These are phyloP conservation scores for Penicillium sp. DNA, from an alignment of 2,329 filamentous ascomycete species.

Conservation along the genomic window DNA sequence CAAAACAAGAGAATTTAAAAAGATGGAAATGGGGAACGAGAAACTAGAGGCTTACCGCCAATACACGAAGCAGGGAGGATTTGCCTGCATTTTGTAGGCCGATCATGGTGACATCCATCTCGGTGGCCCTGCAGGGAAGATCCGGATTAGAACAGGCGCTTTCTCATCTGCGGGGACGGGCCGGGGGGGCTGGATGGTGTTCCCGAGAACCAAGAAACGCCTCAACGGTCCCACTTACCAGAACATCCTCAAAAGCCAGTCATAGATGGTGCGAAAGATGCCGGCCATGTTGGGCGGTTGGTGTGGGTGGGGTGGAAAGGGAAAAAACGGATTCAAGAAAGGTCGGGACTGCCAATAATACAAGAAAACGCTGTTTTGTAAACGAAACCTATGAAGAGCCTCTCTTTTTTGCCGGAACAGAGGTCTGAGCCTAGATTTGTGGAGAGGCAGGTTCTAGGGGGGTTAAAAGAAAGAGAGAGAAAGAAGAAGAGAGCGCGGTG, in stretches of 20 bases:
- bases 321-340: not conserved
- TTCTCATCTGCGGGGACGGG: constrained; percentile 35
- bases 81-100: constrained; percentile 98
- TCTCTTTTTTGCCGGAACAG: not conserved
- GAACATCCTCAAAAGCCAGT: constrained; percentile 96
- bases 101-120: constrained; percentile 99
- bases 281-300: constrained; percentile 70
- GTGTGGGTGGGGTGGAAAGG: not conserved
- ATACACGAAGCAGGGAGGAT: constrained; percentile 87
- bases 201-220: constrained; percentile 26
- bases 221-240: constrained; percentile 65
- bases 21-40: constrained; percentile 10
- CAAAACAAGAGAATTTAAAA: constrained; percentile 10
- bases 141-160: constrained; percentile 12
- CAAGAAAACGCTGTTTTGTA: not conserved
- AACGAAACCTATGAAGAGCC: not conserved
- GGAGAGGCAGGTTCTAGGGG: not conserved
- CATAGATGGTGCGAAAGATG: constrained; percentile 91
- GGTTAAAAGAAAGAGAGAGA: constrained; percentile 7
- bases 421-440: not conserved
- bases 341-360: not conserved
- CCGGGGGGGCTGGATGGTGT: constrained; percentile 24
- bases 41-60: constrained; percentile 70
- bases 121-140: constrained; percentile 72
- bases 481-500: not conserved